phyloP scores from a whole-genome alignment of 1,284 basidiomycete genomes.

The Ustilago bromivora region DNA sequence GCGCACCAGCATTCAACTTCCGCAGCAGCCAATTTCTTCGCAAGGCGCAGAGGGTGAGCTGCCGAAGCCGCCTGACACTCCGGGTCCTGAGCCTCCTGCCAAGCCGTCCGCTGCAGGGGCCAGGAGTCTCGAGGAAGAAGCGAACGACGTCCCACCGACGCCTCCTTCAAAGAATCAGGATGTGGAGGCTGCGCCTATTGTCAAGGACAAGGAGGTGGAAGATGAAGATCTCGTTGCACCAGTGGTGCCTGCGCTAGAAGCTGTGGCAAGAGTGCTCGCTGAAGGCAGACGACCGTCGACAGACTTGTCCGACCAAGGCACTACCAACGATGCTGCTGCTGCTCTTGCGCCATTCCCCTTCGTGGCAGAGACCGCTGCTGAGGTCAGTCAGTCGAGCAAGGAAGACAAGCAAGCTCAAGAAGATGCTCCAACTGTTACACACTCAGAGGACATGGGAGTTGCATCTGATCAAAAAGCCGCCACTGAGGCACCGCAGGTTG shows the following conservation, averaged over 20 bases:
- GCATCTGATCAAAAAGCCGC: not conserved
- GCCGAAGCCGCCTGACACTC: not conserved
- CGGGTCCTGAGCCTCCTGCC: constrained; percentile 8
- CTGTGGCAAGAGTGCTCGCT: constrained; percentile 19
- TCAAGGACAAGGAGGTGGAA: constrained; percentile 25
- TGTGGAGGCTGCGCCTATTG: not conserved
- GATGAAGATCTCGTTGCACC: constrained; percentile 42
- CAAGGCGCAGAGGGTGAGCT: not conserved
- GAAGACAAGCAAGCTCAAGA: not conserved
- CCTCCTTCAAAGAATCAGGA: constrained; percentile 34
- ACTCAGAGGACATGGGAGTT: not conserved
- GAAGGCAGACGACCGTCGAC: constrained; percentile 13
- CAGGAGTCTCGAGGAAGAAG: constrained; percentile 37
- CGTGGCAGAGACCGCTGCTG: not conserved
- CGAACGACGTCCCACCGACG: constrained; percentile 27
- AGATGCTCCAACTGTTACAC: not conserved
- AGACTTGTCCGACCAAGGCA: constrained; percentile 1
- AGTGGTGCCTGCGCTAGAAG: constrained; percentile 32
- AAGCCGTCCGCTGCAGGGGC: constrained; percentile 13
- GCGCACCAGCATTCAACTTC: constrained; percentile 36
- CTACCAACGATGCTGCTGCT: not conserved
- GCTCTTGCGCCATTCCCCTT: not conserved
- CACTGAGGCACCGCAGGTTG: not conserved
- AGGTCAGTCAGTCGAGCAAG: not conserved
- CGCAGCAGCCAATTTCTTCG: constrained; percentile 3